These are phyloP conservation scores for Antrodiella citrinella DNA, from an alignment of 768 basidiomycete genomes.

Conservation along the genomic window DNA sequence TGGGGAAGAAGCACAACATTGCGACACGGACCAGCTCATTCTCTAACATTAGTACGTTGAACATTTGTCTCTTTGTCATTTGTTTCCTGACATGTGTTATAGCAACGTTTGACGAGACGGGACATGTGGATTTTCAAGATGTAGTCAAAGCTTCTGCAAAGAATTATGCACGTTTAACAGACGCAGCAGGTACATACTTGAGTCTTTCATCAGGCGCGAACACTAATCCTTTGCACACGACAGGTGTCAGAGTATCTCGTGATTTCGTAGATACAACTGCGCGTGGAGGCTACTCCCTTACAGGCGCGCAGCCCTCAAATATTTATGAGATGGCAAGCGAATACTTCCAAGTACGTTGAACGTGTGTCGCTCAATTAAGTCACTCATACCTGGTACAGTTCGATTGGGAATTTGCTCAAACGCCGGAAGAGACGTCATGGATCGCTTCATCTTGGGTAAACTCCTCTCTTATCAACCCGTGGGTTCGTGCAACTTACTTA, in stretches of 20 bases:
- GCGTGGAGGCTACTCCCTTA: constrained; percentile 44
- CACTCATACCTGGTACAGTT: constrained; percentile 13
- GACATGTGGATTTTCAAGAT: constrained; percentile 38
- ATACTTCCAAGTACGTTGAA: constrained; percentile 38
- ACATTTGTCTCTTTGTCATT: too few species aligned
- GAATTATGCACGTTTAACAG: constrained; percentile 33
- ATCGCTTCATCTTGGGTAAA: constrained; percentile 57
- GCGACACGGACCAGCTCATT: constrained; percentile 37
- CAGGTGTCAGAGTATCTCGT: constrained; percentile 36
- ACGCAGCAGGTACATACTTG: constrained; percentile 39
- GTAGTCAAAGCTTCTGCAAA: constrained; percentile 33
- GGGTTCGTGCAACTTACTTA: not conserved
- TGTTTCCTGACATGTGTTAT: not conserved
- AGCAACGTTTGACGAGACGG: constrained; percentile 51
- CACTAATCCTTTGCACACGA: not conserved
- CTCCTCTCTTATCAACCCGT: constrained; percentile 7
- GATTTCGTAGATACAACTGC: constrained; percentile 48
- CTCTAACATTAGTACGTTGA: constrained; percentile 34
- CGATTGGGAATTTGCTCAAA: constrained; percentile 45
- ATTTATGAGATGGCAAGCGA: constrained; percentile 43
- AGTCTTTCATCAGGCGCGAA: not conserved
- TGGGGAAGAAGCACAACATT: constrained; percentile 49
- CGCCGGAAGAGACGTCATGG: constrained; percentile 57
- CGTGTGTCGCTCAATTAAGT: not conserved
- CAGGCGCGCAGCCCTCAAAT: constrained; percentile 37